These are phyloP conservation scores for Apiotrichum montevideense DNA, from an alignment of 1,284 basidiomycete species.

Conservation along the genomic window DNA sequence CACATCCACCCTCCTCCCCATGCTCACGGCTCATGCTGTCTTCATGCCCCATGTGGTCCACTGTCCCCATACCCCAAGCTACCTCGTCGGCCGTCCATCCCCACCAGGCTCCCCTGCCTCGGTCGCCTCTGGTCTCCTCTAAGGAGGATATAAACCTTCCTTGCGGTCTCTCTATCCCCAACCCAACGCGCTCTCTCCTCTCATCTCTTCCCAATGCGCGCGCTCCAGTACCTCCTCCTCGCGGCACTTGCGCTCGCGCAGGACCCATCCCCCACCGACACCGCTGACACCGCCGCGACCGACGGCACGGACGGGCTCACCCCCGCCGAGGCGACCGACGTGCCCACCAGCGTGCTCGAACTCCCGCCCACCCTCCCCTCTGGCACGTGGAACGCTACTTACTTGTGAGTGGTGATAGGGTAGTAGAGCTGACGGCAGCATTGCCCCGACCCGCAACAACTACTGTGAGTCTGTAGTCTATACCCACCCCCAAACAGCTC, in stretches of 20 bases:
- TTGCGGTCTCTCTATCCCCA: background rate
- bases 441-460: slow-evolving; percentile 8
- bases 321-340: background rate
- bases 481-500: too few relatives aligned
- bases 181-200: background rate
- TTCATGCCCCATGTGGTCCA: too few relatives aligned
- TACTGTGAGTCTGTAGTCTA: slow-evolving; percentile 8
- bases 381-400: slow-evolving; percentile 1
- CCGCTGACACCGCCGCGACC: background rate
- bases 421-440: background rate
- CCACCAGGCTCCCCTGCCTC: too few relatives aligned
- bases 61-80: too few relatives aligned
- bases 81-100: too few relatives aligned
- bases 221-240: too few relatives aligned
- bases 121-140: too few relatives aligned
- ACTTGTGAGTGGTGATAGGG: background rate
- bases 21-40: too few relatives aligned
- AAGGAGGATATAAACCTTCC: too few relatives aligned
- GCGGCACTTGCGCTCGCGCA: too few relatives aligned
- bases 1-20: too few relatives aligned
- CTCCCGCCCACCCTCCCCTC: background rate
- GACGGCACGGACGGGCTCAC: background rate
- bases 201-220: slow-evolving; percentile 5
- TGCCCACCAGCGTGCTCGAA: background rate
- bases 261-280: background rate